Evolutionary conservation across 164 flowering plant species (phyloP).

Genomic region (Nymphaea thermarum): DNA sequence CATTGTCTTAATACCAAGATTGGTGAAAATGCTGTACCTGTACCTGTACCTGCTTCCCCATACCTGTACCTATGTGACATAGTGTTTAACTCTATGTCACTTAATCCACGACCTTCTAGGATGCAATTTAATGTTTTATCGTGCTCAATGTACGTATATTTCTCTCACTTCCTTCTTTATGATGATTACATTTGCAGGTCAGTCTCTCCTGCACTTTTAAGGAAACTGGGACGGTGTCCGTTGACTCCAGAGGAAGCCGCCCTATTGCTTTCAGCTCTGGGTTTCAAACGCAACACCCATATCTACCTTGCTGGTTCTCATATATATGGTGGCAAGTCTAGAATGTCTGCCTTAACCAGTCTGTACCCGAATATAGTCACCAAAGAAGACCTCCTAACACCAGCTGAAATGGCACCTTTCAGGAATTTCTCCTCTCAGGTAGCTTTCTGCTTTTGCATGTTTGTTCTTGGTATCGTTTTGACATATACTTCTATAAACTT

Average conservation of each 20-base stretch:
- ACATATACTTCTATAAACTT: too few species aligned
- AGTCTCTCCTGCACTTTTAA: conserved; percentile 43
- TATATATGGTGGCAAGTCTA: conserved; percentile 67
- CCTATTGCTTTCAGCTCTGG: conserved; percentile 76
- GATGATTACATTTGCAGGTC: conserved; percentile 31
- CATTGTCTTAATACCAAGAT: too few species aligned
- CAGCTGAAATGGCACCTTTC: conserved; percentile 78
- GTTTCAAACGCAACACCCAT: conserved; percentile 48
- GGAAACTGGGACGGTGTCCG: conserved; percentile 79
- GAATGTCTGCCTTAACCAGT: conserved; percentile 55
- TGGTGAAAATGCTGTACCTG: too few species aligned
- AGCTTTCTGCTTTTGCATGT: conserved; percentile 1
- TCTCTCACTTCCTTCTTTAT: not conserved
- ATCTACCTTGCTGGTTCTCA: conserved; percentile 85
- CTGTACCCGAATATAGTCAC: conserved; percentile 84
- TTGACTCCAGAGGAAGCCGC: conserved; percentile 97
- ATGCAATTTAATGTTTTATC: too few species aligned
- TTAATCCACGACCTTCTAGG: too few species aligned
- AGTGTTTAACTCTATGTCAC: too few species aligned
- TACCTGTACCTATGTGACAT: too few species aligned
- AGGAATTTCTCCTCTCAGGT: conserved; percentile 95
- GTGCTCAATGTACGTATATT: too few species aligned
- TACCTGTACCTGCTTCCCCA: too few species aligned
- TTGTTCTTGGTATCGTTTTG: not conserved
- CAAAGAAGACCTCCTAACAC: conserved; percentile 77